Base-by-base conservation (phyloP, 345 rosid genomes). In the Combretum micranthum region DNA sequence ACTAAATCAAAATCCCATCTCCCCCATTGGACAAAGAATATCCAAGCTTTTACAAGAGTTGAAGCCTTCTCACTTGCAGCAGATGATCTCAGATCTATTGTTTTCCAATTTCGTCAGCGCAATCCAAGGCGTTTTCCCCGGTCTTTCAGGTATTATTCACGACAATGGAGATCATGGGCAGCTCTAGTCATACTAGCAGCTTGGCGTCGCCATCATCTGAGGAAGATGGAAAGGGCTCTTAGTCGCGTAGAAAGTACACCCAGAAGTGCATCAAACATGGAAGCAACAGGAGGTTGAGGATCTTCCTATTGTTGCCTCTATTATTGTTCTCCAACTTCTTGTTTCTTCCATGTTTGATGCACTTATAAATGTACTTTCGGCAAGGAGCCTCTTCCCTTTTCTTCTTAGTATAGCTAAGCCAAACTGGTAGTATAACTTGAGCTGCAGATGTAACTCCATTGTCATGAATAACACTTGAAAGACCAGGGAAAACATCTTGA, bases 361-460 rank as follows among this genome's bases (percentile, higher is more conserved):
- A 3, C 32, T 25, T 25, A 3, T 25, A 7, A 25, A 25, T 25
- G 3, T 25, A 25, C 32, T 25, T 46, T 75, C 45, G 52, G 68
- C 75, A 64, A 46, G 75, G 70, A 22, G 37, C 74, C 73, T 52
- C 71, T 25, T 25, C 32, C 6, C 6, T n/a, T n/a, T n/a, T n/a
- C n/a, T n/a, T n/a, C n/a, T n/a, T n/a, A n/a, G n/a, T n/a, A n/a
- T n/a, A n/a, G n/a, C n/a, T n/a, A n/a, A n/a, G n/a, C n/a, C n/a
- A n/a, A n/a, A n/a, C n/a, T n/a, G n/a, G n/a, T 25, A 25, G 1
- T 25, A 32, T 5, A 59, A 78, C 75, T 62, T 81, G 78, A 0
- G 83, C 74, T 2, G 68, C 77, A 83, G 81, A 75, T 16, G 77
- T n/a, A 66, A 62, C 86, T 73, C 83, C 83, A 78, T 57, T 78